Conservation (phyloP, 1,139 yeast genomes). For the Scheffersomyces illinoinensis region DNA sequence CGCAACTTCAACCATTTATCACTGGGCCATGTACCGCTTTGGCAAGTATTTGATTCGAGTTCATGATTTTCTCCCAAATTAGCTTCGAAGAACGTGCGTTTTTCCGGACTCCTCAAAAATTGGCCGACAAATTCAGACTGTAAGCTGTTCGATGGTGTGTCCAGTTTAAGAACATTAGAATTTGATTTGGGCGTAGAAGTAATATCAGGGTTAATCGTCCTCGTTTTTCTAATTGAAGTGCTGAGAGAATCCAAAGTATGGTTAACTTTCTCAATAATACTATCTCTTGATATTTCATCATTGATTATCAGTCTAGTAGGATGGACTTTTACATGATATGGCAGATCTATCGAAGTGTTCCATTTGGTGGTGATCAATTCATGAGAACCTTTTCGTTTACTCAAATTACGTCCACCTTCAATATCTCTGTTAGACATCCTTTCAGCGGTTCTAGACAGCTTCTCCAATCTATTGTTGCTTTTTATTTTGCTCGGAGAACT, state of each 20-base stretch:
- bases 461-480: background rate
- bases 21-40: conserved; percentile 2
- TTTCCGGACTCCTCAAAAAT: background rate
- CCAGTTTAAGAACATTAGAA: background rate
- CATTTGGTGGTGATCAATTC: background rate
- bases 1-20: conserved; percentile 13
- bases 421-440: background rate
- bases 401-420: background rate
- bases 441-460: background rate
- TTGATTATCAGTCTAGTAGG: background rate
- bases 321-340: background rate
- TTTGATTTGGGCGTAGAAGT: background rate
- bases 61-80: background rate
- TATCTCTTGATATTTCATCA: conserved; percentile 13
- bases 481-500: background rate
- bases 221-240: background rate
- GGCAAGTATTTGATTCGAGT: background rate
- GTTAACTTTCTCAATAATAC: conserved; percentile 15
- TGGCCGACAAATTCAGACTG: background rate
- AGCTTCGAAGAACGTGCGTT: background rate
- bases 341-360: background rate
- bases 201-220: background rate
- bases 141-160: background rate
- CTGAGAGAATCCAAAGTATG: conserved; percentile 16
- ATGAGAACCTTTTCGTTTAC: background rate